Base-by-base conservation (phyloP, 352 stramenopile species). In the Phytophthora macrochlamydospora region DNA sequence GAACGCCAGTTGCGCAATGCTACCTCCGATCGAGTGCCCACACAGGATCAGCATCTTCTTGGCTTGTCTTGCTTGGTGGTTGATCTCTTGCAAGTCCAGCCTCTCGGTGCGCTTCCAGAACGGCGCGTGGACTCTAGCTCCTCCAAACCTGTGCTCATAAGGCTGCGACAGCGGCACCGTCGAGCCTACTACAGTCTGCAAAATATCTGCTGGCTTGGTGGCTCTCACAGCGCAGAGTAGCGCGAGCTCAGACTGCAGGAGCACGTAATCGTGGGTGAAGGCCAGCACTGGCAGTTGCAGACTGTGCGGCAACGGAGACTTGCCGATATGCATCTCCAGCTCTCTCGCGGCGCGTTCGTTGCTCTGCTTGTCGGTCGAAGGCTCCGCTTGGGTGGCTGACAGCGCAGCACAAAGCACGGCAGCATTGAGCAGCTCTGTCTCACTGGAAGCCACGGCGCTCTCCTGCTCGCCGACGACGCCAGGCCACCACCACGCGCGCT, bases 21-120 rank as follows among this genome's bases (percentile, higher is more conserved):
- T 94, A 7, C 88, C 88, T 13, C 79, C 83, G 46, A 93, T 90
- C n/a, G 88, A 94, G 48, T 95, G 88, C 2, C 88, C 88, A 53
- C 85, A 93, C 13, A 95, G 59, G 31, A 95, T 38, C 46, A 95
- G 57, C 50, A 75, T 83, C 57, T 95, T 95, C 43, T 81, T 78
- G 4, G 56, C 53, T 11, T 73, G 69, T 14, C 73, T 73, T 32
- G 83, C 82, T 50, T 81, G 69, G 18, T 70, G 65, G 56, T 90
- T 73, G 24, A 90, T 71, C 0, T 72, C 63, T 14, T 85, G 64
- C 42, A 92, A 62, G 43, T 87, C 71, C 14, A 95, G 64, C 52
- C 78, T 78, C 65, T 88, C 71, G 11, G 79, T 80, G 53, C 82
- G 70, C 59, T 81, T 89, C 84, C 86, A 92, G 62, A 95, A 94